These are phyloP conservation scores for Crithidia sp. DNA, from an alignment of 208 protist genomes.

Conservation along the genomic window DNA sequence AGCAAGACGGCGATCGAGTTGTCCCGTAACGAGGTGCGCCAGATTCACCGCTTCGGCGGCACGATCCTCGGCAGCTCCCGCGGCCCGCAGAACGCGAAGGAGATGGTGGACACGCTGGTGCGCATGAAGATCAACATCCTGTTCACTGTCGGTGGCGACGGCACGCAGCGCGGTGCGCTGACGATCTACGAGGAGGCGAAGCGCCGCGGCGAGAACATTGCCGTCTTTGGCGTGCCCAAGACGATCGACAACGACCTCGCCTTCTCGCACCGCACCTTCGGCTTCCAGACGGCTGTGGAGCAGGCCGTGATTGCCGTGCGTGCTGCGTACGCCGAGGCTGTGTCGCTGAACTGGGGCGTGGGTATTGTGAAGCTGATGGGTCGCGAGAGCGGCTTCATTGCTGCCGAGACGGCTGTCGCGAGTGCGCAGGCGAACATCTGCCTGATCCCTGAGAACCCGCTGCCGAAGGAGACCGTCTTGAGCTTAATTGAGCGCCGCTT, in stretches of 20 bases:
- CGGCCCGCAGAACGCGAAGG: constrained; percentile 83
- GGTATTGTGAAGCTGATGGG: constrained; percentile 97
- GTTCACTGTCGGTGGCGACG: constrained; percentile 95
- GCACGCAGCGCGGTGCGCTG: constrained; percentile 92
- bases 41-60: constrained; percentile 94
- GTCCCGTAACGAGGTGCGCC: constrained; percentile 69
- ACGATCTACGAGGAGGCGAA: constrained; percentile 84
- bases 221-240: constrained; percentile 95
- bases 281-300: constrained; percentile 95
- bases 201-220: constrained; percentile 81
- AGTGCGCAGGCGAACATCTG: constrained; percentile 92
- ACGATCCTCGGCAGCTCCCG: constrained; percentile 93
- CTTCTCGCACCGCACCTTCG: constrained; percentile 95
- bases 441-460: constrained; percentile 91
- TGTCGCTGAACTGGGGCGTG: constrained; percentile 89
- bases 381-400: constrained; percentile 94
- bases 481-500: constrained; percentile 86
- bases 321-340: constrained; percentile 92
- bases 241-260: constrained; percentile 97
- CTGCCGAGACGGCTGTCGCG: constrained; percentile 90
- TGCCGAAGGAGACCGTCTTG: constrained; percentile 86
- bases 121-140: constrained; percentile 90
- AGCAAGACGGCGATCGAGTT: constrained; percentile 89
- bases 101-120: constrained; percentile 93
- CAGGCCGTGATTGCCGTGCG: constrained; percentile 86